A percentile compares a stretch with the other conserved stretches of the same genome.
Conservation (phyloP, 768 basidiomycete genomes). For the Suillus alpinus region DNA sequence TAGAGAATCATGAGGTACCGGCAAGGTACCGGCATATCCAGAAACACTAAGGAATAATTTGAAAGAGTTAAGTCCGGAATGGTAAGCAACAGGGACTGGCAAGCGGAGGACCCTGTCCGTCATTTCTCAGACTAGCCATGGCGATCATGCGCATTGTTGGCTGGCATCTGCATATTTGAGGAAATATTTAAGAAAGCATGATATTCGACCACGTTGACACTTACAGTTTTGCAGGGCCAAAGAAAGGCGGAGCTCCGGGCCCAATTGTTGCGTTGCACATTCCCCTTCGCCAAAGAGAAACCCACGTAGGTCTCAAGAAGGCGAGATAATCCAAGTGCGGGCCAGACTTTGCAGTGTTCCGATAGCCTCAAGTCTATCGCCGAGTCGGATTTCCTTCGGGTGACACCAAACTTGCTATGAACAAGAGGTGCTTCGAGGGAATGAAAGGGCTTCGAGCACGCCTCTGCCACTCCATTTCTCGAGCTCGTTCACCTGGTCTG, state of each 20-base stretch:
- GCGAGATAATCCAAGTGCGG: conserved; percentile 63
- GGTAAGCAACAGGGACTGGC: background rate
- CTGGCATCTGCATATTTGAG: conserved; percentile 50
- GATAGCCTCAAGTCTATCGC: too few relatives aligned
- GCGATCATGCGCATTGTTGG: conserved; percentile 58
- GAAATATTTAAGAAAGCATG: background rate
- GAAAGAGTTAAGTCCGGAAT: too few relatives aligned
- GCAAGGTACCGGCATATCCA: too few relatives aligned
- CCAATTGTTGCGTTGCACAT: conserved; percentile 66
- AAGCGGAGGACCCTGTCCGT: background rate
- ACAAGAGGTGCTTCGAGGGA: too few relatives aligned
- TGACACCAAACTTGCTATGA: too few relatives aligned
- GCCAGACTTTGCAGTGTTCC: too few relatives aligned
- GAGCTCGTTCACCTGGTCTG: conserved; percentile 53
- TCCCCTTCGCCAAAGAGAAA: conserved; percentile 54
- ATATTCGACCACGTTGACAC: conserved; percentile 20
- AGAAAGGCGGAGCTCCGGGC: conserved; percentile 51
- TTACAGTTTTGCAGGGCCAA: conserved; percentile 56
- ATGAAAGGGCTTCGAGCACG: conserved; percentile 61
- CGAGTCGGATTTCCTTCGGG: too few relatives aligned
- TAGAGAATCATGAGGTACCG: too few relatives aligned
- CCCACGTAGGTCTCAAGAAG: conserved; percentile 62
- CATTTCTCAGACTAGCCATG: conserved; percentile 33
- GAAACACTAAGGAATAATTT: too few relatives aligned
- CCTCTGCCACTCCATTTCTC: conserved; percentile 64